These are phyloP conservation scores for Penicillium sp. DNA, from an alignment of 2,329 filamentous ascomycete species.

Conservation along the genomic window DNA sequence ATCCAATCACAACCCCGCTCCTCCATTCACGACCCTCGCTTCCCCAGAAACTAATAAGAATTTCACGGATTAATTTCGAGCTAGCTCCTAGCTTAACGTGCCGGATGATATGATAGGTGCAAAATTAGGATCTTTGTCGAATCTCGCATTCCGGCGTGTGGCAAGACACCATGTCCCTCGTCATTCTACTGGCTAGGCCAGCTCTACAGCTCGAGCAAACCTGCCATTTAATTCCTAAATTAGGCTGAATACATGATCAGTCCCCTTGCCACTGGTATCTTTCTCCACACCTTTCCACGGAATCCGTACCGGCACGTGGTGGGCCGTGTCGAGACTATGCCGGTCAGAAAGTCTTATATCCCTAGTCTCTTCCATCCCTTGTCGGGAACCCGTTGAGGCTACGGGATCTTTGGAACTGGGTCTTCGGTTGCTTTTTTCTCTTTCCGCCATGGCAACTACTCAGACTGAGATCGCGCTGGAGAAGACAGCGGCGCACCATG, in stretches of 20 bases:
- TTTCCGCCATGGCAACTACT: constrained; percentile 7
- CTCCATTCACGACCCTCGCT: constrained; percentile 2
- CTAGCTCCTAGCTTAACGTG: not conserved
- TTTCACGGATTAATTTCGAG: constrained; percentile 1
- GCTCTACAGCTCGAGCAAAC: not conserved
- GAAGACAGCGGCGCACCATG: constrained; percentile 27
- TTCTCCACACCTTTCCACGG: constrained; percentile 12
- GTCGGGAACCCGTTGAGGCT: not conserved
- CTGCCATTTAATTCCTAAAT: not conserved
- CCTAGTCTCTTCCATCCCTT: not conserved
- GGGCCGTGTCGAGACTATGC: not conserved
- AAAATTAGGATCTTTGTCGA: constrained; percentile 1
- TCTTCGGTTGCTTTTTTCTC: not conserved
- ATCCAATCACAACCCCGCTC: constrained; percentile 9
- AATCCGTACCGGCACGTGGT: constrained; percentile 5
- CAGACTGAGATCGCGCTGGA: constrained; percentile 21
- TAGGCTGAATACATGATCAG: constrained; percentile 10
- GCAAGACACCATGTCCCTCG: not conserved
- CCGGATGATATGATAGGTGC: constrained; percentile 15
- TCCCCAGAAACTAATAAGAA: constrained; percentile 12
- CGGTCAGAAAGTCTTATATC: constrained; percentile 7
- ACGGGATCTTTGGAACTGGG: not conserved
- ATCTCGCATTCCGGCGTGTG: constrained; percentile 8
- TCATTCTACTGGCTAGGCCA: constrained; percentile 1
- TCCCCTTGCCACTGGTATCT: not conserved